Evolutionary conservation across 2,329 filamentous ascomycete species (phyloP), one percentile per base, ranked within the genome.

Genomic region (Uncinocarpus reesii): DNA sequence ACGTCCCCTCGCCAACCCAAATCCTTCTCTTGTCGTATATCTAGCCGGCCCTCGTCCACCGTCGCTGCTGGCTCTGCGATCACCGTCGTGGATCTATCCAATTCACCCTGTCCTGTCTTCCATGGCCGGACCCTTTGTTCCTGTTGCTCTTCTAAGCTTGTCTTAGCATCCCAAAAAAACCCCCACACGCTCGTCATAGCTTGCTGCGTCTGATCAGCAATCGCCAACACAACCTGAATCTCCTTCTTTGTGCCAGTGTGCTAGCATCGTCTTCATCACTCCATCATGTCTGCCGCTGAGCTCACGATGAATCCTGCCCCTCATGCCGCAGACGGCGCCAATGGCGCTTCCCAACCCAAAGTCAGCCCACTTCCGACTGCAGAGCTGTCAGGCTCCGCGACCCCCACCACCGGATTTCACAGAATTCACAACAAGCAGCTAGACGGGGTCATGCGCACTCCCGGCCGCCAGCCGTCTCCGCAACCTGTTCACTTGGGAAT

Each of bases 401-500:
- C 66, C 24, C 66, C 66, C 32, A 65, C 67, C 52, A 45, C 48
- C n/a, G 66, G 66, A 16, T 69, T 69, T 54, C 66, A 69, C 53
- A 58, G 66, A 42, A 64, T 57, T 24, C 65, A 61, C 48, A 77
- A 80, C 64, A 80, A 79, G 64, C 68, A 77, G 53, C 69, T 81
- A 42, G 75, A 80, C 46, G 69, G 72, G 56, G 72, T 75, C 50
- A 66, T 73, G 45, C 66, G 72, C 32, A 69, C 71, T 7, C 73
- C 72, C 29, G 67, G 71, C 60, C 80, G 86, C 49, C 78, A 83
- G 53, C 86, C 89, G 20, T 95, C 89, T 48, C 87, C 88, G 20
- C 86, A 93, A 63, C 87, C 89, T 21, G 89, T 86, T 50, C 86
- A 95, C 66, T 75, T 95, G 65, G 84, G 78, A 58, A 75, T 89